Percentiles rank a stretch among this genome's conserved stretches.
phyloP scores from a whole-genome alignment of 345 rosid genomes.

The Mangifera indica region DNA sequence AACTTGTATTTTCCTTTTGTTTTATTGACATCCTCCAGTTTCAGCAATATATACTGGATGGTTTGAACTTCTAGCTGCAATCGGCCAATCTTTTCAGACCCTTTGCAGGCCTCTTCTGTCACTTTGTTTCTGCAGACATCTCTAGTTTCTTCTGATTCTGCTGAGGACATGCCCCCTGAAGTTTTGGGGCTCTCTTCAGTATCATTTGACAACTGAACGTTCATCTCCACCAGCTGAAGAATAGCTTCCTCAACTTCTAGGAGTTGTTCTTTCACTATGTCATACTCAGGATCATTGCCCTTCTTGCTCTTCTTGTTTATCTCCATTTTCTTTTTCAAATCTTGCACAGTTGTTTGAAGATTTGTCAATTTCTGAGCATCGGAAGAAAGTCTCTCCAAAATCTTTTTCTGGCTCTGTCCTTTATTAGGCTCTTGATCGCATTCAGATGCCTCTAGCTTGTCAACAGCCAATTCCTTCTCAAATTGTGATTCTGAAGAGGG shows the following conservation, averaged over 20 bases:
- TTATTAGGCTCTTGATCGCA: slow-evolving; percentile 36
- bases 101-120: slow-evolving; percentile 56
- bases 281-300: slow-evolving; percentile 52
- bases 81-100: slow-evolving; percentile 72
- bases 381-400: slow-evolving; percentile 69
- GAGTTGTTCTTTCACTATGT: slow-evolving; percentile 55
- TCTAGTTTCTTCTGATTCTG: slow-evolving; percentile 35
- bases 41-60: slow-evolving; percentile 56
- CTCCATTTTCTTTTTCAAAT: slow-evolving; percentile 65
- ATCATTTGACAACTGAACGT: slow-evolving; percentile 41
- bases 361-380: slow-evolving; percentile 65
- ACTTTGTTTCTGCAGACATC: slow-evolving; percentile 39
- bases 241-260: slow-evolving; percentile 68
- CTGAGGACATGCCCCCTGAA: slow-evolving; percentile 16
- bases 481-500: slow-evolving; percentile 50
- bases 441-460: slow-evolving; percentile 61
- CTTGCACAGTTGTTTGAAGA: slow-evolving; percentile 57
- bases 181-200: slow-evolving; percentile 26
- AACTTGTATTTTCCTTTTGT: slow-evolving; percentile 46
- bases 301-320: slow-evolving; percentile 53
- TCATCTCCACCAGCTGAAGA: slow-evolving; percentile 50
- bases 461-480: slow-evolving; percentile 68
- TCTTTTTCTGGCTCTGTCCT: slow-evolving; percentile 43
- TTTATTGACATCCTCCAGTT: slow-evolving; percentile 70
- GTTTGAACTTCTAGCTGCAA: slow-evolving; percentile 77